Evolutionary conservation across 345 rosid species (phyloP).

Genomic region (Leavenworthia alabamica): DNA sequence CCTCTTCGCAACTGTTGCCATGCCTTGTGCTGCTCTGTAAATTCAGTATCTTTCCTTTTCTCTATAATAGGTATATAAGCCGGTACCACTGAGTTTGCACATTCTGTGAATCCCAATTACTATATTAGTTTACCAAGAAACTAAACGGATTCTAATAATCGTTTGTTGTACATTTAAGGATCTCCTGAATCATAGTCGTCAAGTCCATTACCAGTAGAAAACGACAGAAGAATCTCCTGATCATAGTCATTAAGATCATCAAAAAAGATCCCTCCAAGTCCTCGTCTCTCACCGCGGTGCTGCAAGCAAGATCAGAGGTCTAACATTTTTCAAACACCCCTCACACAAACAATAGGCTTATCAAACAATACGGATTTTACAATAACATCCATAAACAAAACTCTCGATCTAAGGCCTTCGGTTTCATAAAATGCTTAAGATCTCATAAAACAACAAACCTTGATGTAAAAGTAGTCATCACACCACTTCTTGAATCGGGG

Average conservation of each 20-base stretch:
- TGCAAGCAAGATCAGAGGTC: slow-evolving; percentile 31
- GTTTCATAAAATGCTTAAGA: slow-evolving; percentile 3
- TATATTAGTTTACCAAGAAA: slow-evolving; percentile 12
- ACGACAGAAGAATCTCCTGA: slow-evolving; percentile 91
- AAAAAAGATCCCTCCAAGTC: slow-evolving; percentile 96
- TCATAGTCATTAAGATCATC: slow-evolving; percentile 89
- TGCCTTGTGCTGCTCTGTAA: slow-evolving; percentile 74
- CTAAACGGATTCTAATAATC: not conserved
- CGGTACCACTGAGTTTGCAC: slow-evolving; percentile 85
- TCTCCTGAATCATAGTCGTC: no score
- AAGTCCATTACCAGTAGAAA: slow-evolving; percentile 66
- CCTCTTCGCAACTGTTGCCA: slow-evolving; percentile 98
- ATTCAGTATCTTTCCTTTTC: slow-evolving; percentile 69
- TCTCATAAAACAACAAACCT: slow-evolving; percentile 39
- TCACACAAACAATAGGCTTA: slow-evolving; percentile 1
- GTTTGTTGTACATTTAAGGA: not conserved
- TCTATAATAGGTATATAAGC: slow-evolving; percentile 89
- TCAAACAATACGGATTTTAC: not conserved
- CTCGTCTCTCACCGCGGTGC: slow-evolving; percentile 93
- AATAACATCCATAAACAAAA: not conserved
- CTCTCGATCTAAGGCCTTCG: not conserved
- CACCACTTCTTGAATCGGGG: slow-evolving; percentile 96
- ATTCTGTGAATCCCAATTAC: slow-evolving; percentile 43
- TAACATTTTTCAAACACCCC: not conserved
- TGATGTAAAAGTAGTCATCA: slow-evolving; percentile 86